These are phyloP conservation scores for Corylus heterophylla DNA, from an alignment of 306 rosid species.

Conservation along the genomic window DNA sequence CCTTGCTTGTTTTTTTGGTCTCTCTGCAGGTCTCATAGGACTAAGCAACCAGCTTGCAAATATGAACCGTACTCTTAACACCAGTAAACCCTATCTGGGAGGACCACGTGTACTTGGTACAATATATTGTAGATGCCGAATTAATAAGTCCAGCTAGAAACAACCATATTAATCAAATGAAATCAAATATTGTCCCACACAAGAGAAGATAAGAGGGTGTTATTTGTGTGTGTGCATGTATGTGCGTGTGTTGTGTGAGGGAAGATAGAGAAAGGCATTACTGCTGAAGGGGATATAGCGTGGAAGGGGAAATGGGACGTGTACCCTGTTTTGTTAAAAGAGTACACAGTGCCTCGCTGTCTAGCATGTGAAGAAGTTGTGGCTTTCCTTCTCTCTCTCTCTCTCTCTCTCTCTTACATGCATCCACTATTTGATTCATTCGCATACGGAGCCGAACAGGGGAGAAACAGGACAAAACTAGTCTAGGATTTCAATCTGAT, in stretches of 20 bases:
- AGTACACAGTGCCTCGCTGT: slow-evolving; percentile 77
- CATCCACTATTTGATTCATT: slow-evolving; percentile 29
- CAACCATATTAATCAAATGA: slow-evolving; percentile 21
- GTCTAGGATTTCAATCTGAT: slow-evolving; percentile 46
- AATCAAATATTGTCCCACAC: slow-evolving; percentile 13
- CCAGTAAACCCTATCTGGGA: slow-evolving; percentile 2
- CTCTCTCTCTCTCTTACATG: too few relatives aligned
- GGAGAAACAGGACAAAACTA: slow-evolving; percentile 60
- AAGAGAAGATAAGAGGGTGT: slow-evolving; percentile 9
- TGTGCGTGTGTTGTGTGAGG: background rate
- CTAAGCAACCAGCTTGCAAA: background rate
- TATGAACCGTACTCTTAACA: background rate
- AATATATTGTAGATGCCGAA: background rate
- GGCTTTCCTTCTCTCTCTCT: slow-evolving; percentile 31
- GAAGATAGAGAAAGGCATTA: slow-evolving; percentile 24
- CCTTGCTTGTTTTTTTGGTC: background rate
- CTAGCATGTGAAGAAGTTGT: slow-evolving; percentile 68
- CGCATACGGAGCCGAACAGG: slow-evolving; percentile 31
- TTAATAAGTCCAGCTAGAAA: slow-evolving; percentile 10
- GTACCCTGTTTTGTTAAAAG: slow-evolving; percentile 57
- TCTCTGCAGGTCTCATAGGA: background rate
- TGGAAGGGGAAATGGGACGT: slow-evolving; percentile 54
- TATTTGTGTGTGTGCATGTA: background rate
- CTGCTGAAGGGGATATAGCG: slow-evolving; percentile 34
- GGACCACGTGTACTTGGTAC: slow-evolving; percentile 14